phyloP scores from a whole-genome alignment of 768 basidiomycete genomes.

The Agaricus blazei region DNA sequence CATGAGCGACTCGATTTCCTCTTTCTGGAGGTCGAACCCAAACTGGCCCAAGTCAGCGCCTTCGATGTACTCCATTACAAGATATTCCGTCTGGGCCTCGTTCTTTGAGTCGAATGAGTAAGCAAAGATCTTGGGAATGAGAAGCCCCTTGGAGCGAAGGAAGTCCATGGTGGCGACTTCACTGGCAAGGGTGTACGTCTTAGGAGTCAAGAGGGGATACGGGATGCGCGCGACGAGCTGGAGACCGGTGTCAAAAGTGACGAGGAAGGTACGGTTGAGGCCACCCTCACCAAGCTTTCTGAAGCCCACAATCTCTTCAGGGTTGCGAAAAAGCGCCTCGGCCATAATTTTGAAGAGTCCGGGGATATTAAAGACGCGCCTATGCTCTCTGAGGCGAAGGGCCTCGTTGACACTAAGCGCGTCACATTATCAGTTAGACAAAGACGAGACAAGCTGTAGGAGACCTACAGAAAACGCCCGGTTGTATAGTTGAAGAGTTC shows the following conservation, averaged over 20 bases:
- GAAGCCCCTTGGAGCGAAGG: constrained; percentile 31
- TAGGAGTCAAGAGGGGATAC: constrained; percentile 29
- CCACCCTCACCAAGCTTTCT: constrained; percentile 42
- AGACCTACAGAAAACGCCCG: neutral
- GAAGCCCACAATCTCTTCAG: constrained; percentile 30
- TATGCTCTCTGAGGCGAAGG: constrained; percentile 43
- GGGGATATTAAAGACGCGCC: constrained; percentile 32
- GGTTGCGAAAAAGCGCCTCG: constrained; percentile 30
- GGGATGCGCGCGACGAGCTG: constrained; percentile 38
- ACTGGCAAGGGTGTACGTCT: constrained; percentile 35
- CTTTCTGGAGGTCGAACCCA: constrained; percentile 31
- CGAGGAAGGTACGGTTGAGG: constrained; percentile 33
- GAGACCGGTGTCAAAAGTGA: constrained; percentile 28
- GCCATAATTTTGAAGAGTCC: constrained; percentile 38
- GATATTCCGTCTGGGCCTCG: constrained; percentile 36
- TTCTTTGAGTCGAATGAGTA: constrained; percentile 35
- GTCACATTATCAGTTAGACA: constrained; percentile 22
- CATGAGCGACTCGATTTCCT: constrained; percentile 33
- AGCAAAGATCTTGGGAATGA: constrained; percentile 34
- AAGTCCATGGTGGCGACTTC: constrained; percentile 44
- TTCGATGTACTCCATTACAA: constrained; percentile 38
- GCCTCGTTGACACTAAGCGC: constrained; percentile 33
- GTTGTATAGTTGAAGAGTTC: neutral
- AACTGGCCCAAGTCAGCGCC: constrained; percentile 37
- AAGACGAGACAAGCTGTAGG: neutral